Evolutionary conservation across 331 rosid genomes (phyloP), one percentile per base, ranked within the genome.

Genomic region (Dryas integrifolia): DNA sequence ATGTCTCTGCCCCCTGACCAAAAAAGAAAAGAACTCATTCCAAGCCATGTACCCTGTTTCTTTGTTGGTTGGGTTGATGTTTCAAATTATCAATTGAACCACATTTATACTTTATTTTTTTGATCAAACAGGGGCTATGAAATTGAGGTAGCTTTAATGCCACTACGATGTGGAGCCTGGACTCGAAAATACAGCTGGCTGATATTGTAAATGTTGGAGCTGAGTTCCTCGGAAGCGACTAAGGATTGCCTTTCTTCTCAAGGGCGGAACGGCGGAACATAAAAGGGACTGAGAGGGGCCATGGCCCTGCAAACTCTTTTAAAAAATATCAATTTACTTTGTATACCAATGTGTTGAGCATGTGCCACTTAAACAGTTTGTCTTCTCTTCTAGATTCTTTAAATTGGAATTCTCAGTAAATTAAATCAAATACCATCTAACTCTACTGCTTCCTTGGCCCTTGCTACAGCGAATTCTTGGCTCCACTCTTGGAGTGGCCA

Each of bases 111-210:
- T 40, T 61, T 62, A 0, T 15, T n/a, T 41, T n/a, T 53, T 62
- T 62, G n/a, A 9, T 63, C 13, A 16, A 41, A 30, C 69, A 72
- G 58, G 59, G 76, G 76, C 68, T 45, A 6, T 9, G 58, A 47
- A 44, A 40, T 59, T 60, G 39, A 30, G 46, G 39, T 46, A 52
- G 47, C 61, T 50, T 58, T 4, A 57, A 10, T 45, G 18, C 66
- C 75, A 44, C 75, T 3, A 26, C 7, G 40, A 24, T 49, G 38
- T 59, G 16, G 11, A 72, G 38, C 67, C 1, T 59, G 40, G 68
- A 58, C 58, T 14, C 41, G 16, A 9, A 38, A 15, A 58, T 48
- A n/a, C 47, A 35, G 52, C 48, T 5, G 48, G 56, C 58, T 72
- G 58, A 59, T 44, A 44, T 43, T 56, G 74, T 55, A 71, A 41